phyloP scores from a whole-genome alignment of 306 rosid genomes.

The Acacia confusa region DNA sequence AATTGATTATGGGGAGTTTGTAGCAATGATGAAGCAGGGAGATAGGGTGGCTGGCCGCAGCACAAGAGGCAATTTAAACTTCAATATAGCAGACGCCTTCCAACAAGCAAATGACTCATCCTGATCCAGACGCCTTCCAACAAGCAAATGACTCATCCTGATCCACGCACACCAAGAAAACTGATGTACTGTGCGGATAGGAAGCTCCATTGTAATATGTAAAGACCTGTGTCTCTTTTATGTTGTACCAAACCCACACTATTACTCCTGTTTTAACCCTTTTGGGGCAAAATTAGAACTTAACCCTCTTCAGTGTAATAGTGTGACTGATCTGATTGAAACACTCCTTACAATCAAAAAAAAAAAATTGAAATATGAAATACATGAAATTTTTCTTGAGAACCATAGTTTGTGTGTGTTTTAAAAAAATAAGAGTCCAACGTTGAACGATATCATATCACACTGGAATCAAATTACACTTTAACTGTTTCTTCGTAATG shows the following conservation, averaged over 20 bases:
- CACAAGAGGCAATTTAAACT: conserved; percentile 68
- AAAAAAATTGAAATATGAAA: background rate
- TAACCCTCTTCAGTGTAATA: background rate
- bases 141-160: conserved; percentile 53
- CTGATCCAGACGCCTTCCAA: conserved; percentile 64
- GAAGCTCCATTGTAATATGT: conserved; percentile 12
- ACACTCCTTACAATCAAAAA: background rate
- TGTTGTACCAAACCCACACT: too few species aligned
- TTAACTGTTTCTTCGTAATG: background rate
- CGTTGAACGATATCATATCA: background rate
- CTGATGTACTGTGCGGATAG: conserved; percentile 41
- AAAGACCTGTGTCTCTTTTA: background rate
- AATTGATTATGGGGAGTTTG: conserved; percentile 84
- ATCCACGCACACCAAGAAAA: conserved; percentile 19
- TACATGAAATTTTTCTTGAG: background rate
- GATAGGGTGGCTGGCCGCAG: conserved; percentile 59
- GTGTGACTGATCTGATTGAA: background rate
- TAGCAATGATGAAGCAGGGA: conserved; percentile 83
- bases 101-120: conserved; percentile 60
- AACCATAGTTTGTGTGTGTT: background rate
- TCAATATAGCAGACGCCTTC: conserved; percentile 76
- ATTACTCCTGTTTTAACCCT: too few species aligned
- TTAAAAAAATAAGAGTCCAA: background rate
- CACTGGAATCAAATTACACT: background rate
- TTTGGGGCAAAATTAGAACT: too few species aligned